Base-by-base conservation (phyloP, 352 stramenopile genomes). In the Pythium guiyangense region DNA sequence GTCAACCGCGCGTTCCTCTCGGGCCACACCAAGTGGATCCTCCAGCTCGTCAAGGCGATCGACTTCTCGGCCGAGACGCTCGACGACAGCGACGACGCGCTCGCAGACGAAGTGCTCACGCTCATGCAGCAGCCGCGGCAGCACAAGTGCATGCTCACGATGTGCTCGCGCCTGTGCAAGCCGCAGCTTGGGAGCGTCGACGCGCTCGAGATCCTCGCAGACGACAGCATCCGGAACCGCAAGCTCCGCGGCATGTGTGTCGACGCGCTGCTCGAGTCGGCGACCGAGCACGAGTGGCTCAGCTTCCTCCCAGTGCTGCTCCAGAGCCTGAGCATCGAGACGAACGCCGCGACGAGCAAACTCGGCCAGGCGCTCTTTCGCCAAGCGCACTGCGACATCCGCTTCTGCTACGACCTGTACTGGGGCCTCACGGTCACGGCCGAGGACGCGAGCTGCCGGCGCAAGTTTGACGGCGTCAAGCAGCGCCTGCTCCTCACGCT, bases 91-190 rank as follows among this genome's bases (percentile, higher is more conserved):
- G 20, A n/a, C 22, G 43, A 54, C 10, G 54, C 22, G 14, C 61
- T 90, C 20, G 69, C 78, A 1, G 57, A 80, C 5, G 81, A 94
- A 50, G 81, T 90, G 17, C 48, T 94, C 26, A 52, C 59, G 22
- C 49, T 94, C 39, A 67, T 94, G 37, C 72, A 79, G 49, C 74
- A 86, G 52, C 70, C 86, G 40, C 79, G 84, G 9, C 70, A 67
- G 51, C 72, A 88, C 62, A 94, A 89, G 57, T 94, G 84, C 54
- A 94, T 94, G 84, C 59, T 94, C 40, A 94, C 84, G 0, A 94
- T 94, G 84, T 94, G 84, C 57, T 92, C 81, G 42, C 77, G 84
- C 9, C 68, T 94, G 10, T 94, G 84, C 48, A 78, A 91, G 46
- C 72, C 71, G 0, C 76, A 92, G 52, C 70, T 94, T 29, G 73